A percentile compares a stretch with the other conserved stretches of the same genome.
These are phyloP conservation scores for Penicillium silybi DNA, from an alignment of 495 filamentous ascomycete genomes.

Conservation along the genomic window DNA sequence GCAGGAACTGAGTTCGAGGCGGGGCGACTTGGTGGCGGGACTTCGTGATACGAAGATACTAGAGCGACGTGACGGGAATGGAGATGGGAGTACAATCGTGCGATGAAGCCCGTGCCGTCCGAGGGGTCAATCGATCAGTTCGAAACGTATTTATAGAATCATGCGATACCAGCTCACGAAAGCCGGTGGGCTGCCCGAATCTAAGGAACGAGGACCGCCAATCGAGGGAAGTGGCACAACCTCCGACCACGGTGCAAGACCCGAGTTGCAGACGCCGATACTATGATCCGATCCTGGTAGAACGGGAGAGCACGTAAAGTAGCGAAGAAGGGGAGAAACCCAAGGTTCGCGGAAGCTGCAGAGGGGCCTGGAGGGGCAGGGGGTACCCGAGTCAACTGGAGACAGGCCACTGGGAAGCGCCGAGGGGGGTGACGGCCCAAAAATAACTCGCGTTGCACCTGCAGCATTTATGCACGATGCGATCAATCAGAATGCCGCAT, in stretches of 20 bases:
- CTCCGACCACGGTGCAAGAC: conserved; percentile 13
- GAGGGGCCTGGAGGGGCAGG: neutral
- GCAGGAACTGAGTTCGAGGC: neutral
- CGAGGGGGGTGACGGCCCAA: conserved; percentile 19
- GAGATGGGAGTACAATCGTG: neutral
- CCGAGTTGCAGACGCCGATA: conserved; percentile 2
- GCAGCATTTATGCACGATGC: conserved; percentile 24
- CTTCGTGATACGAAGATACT: neutral
- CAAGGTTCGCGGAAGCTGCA: neutral
- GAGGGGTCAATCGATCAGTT: conserved; percentile 7
- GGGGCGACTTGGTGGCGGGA: neutral
- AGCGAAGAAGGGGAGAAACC: neutral
- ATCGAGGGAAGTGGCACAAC: conserved; percentile 2
- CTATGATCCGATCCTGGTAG: conserved; percentile 11
- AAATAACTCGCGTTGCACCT: conserved; percentile 29
- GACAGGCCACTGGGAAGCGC: conserved; percentile 13
- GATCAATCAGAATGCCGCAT: conserved; percentile 18
- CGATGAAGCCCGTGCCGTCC: neutral
- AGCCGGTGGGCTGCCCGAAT: conserved; percentile 14
- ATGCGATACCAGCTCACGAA: conserved; percentile 1
- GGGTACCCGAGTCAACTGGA: neutral
- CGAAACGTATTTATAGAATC: conserved; percentile 24
- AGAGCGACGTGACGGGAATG: neutral
- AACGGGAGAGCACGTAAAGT: neutral
- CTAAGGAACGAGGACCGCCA: neutral